Conservation (phyloP, 371 early-diverging fungal genomes). For the Apophysomyces elegans region DNA sequence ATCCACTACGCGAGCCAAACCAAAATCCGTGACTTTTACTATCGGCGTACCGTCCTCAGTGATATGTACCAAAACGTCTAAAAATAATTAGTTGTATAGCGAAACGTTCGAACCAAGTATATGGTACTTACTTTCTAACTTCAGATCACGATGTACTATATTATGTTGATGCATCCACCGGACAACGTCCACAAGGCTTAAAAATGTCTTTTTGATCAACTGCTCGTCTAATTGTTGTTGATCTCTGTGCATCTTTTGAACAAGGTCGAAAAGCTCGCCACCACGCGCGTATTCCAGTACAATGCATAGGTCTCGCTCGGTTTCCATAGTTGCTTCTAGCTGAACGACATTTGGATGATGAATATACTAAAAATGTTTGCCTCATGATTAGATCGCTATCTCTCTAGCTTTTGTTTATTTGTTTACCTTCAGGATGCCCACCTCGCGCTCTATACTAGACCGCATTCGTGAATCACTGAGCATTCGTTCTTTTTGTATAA, state of each 20-base stretch:
- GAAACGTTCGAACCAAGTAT: neutral
- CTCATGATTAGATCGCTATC: neutral
- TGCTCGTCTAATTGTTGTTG: constrained; percentile 32
- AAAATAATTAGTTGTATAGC: neutral
- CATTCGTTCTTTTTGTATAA: constrained; percentile 43
- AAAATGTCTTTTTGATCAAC: constrained; percentile 38
- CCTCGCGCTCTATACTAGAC: constrained; percentile 53
- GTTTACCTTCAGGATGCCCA: constrained; percentile 46
- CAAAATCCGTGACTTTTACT: constrained; percentile 76
- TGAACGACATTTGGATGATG: constrained; percentile 73
- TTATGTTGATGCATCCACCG: constrained; percentile 71
- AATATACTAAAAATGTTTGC: constrained; percentile 44
- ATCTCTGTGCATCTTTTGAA: constrained; percentile 48
- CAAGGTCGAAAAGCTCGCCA: constrained; percentile 70
- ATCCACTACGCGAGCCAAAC: constrained; percentile 62
- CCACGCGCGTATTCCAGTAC: constrained; percentile 70
- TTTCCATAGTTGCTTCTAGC: constrained; percentile 74
- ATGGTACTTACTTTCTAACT: constrained; percentile 70
- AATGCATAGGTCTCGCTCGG: constrained; percentile 63
- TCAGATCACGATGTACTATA: constrained; percentile 80
- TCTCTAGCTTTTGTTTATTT: neutral
- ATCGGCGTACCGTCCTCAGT: constrained; percentile 36
- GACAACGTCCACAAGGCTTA: constrained; percentile 65
- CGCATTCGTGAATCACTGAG: constrained; percentile 44
- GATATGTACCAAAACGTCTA: constrained; percentile 41